Evolutionary conservation across 1,139 yeast genomes (phyloP).

Genomic region (Hyphopichia wangnamkhiaoensis): DNA sequence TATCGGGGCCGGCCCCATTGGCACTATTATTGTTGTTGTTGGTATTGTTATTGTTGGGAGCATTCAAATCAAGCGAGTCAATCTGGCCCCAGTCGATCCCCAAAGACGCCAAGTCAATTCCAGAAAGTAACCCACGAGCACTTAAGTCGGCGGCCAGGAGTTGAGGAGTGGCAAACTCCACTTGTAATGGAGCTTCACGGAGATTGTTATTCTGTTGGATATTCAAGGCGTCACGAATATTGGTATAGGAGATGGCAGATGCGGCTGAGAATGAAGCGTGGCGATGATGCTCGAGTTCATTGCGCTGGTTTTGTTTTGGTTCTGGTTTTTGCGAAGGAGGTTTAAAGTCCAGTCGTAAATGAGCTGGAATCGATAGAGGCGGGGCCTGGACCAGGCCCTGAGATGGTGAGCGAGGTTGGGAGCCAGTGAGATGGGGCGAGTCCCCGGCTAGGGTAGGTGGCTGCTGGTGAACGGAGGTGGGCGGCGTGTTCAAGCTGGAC

Average conservation of each 20-base stretch:
- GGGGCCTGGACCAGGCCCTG: constrained; percentile 3
- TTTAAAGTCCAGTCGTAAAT: constrained; percentile 5
- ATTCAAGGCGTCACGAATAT: constrained; percentile 42
- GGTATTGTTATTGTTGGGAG: constrained; percentile 9
- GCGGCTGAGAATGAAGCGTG: constrained; percentile 87
- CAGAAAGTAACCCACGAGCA: constrained; percentile 19
- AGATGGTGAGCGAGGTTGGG: neutral
- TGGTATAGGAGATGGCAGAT: constrained; percentile 68
- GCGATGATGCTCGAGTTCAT: constrained; percentile 25
- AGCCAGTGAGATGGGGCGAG: constrained; percentile 9
- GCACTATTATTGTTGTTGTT: constrained; percentile 2
- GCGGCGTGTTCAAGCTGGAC: constrained; percentile 25
- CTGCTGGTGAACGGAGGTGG: constrained; percentile 10
- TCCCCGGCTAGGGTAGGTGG: constrained; percentile 11
- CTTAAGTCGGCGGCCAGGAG: constrained; percentile 33
- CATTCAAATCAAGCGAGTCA: constrained; percentile 29
- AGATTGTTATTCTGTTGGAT: constrained; percentile 27
- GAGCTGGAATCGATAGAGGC: constrained; percentile 3
- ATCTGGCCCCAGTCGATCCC: constrained; percentile 40
- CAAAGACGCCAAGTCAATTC: constrained; percentile 25
- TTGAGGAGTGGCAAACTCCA: constrained; percentile 82
- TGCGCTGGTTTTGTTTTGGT: constrained; percentile 3
- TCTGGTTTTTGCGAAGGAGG: constrained; percentile 3
- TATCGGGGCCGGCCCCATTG: neutral
- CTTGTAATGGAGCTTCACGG: constrained; percentile 58